Conservation (phyloP, 2,329 filamentous ascomycete genomes). For the Akanthomyces dipterigenus region DNA sequence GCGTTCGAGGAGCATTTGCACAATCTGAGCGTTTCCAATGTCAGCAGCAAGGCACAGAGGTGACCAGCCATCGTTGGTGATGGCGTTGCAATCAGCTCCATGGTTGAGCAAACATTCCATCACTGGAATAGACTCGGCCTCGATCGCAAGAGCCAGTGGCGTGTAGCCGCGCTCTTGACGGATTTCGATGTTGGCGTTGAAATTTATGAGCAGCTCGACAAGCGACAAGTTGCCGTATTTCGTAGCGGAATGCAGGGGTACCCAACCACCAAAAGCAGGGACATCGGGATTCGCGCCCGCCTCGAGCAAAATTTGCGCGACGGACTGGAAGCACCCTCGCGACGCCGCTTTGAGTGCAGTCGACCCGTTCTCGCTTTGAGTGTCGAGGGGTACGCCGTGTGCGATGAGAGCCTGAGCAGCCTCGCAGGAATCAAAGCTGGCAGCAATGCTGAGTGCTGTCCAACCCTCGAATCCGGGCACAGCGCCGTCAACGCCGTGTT, state of each 20-base stretch:
- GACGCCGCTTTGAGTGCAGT: conserved; percentile 14
- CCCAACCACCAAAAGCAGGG: conserved; percentile 10
- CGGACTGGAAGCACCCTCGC: conserved; percentile 6
- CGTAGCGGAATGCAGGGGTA: conserved; percentile 15
- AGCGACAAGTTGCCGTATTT: conserved; percentile 11
- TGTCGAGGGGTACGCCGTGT: conserved; percentile 6
- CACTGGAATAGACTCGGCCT: neutral
- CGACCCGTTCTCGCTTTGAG: conserved; percentile 10
- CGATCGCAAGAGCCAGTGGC: conserved; percentile 10
- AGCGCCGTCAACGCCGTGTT: conserved; percentile 5
- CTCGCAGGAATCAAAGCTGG: conserved; percentile 12
- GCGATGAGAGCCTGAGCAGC: conserved; percentile 10
- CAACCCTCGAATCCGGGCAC: conserved; percentile 12
- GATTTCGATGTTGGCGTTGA: conserved; percentile 3
- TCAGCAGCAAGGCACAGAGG: conserved; percentile 24
- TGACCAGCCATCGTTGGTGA: conserved; percentile 15
- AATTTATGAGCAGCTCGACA: conserved; percentile 7
- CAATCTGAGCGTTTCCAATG: conserved; percentile 8
- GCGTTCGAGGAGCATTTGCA: conserved; percentile 11
- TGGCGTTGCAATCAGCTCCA: conserved; percentile 23
- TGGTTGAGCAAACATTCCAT: conserved; percentile 11
- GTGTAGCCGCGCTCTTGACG: conserved; percentile 14
- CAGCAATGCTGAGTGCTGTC: conserved; percentile 13
- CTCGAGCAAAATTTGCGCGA: conserved; percentile 11
- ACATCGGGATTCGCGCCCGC: conserved; percentile 13